Evolutionary conservation across 345 rosid genomes (phyloP), one percentile per base, ranked within the genome.

Genomic region (Hypericum androsaemum): DNA sequence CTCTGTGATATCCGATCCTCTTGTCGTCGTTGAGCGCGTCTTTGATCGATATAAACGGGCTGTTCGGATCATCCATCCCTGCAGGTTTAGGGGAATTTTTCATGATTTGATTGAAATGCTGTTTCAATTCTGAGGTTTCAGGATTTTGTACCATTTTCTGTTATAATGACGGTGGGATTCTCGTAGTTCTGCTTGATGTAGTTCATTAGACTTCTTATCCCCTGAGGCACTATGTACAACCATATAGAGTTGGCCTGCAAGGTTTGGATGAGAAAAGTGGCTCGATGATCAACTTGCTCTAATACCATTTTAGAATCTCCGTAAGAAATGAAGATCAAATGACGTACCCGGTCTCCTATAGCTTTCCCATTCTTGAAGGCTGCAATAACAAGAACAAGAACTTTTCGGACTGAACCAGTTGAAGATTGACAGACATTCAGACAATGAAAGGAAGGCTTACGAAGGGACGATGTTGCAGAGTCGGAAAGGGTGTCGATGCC

Each of bases 151-250:
- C 61, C 61, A 37, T 57, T 57, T 13, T 57, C 61, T 3, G 61
- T 47, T 9, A 46, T 46, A 32, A 32, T 42, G 10, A 56, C 37
- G 35, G 50, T 14, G 2, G 63, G 55, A 41, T 59, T 36, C 10
- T 22, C 12, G 10, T 59, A 59, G 5, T 9, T 36, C 5, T 59
- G 54, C 46, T 59, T 59, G 63, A 45, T 42, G 32, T 59, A 59
- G 36, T 59, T 59, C 49, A 59, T 28, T 13, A 59, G 39, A 13
- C 51, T 39, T 32, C 63, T 39, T 12, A 59, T 49, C 9, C 63
- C 63, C 41, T 41, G 9, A 2, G 63, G 63, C 13, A 16, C 42
- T 39, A 50, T 39, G 36, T 50, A 36, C 3, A 59, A 2, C 63
- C 48, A 59, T 7, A 37, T 10, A 10, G 50, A 36, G 14, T 38